Evolutionary conservation across 192 early-diverging fungal species (phyloP), one percentile per base, ranked within the genome.

Genomic region (Linnemannia hyalina): DNA sequence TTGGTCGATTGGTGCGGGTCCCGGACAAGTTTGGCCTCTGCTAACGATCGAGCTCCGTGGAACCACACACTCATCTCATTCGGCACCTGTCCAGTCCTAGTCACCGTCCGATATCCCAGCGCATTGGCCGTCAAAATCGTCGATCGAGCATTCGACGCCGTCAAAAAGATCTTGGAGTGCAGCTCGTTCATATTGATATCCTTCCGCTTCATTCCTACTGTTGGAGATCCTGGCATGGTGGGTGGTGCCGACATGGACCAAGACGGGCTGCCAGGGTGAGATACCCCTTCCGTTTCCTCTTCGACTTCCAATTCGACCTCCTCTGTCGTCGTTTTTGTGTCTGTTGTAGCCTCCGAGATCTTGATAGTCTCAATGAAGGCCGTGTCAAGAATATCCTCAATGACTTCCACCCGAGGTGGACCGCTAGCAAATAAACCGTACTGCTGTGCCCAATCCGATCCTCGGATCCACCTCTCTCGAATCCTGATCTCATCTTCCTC

Each of bases 101-200:
- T 80, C 23, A 85, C 83, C 22, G 83, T 72, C 74, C 83, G 40
- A 42, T 76, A 80, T 26, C 83, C 83, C 32, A 85, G 60, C 44
- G 72, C 40, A 46, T 85, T 85, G 8, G 83, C 83, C 2, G 83
- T 85, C 26, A 85, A n/a, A 7, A 79, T 85, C 22, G 83, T 85
- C 63, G 68, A 54, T 13, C 78, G 83, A 4, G 35, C 69, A 20
- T 77, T 46, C 29, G 76, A 65, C 5, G 78, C 83, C 4, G 83
- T 80, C 35, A 79, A 35, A 42, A 85, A 85, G 52, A 85, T 85
- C 54, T 47, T 76, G 18, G n/a, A 55, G 74, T 85, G 83, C 0
- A 85, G 83, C 47, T 85, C 78, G 6, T 68, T 85, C 77, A 85
- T 80, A 40, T 80, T 80, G 22, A 79, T 70, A n/a, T 85, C 83